Percentiles rank a stretch among this genome's conserved stretches.
These are phyloP conservation scores for Davidsoniella eucalypti DNA, from an alignment of 2,329 filamentous ascomycete genomes.

Conservation along the genomic window DNA sequence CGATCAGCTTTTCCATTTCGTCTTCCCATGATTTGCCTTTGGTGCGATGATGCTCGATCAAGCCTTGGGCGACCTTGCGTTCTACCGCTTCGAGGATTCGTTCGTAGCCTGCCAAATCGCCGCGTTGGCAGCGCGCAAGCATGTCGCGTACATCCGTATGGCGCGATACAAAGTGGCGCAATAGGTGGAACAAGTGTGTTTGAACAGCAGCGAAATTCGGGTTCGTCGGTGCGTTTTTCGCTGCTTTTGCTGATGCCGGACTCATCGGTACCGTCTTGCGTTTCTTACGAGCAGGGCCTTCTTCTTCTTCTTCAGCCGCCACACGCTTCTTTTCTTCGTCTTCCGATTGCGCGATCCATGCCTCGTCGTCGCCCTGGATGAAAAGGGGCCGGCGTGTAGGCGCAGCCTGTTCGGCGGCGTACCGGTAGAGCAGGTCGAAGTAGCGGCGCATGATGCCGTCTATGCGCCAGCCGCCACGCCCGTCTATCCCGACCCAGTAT, in stretches of 20 bases:
- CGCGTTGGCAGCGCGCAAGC: slow-evolving; percentile 51
- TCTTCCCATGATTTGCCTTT: slow-evolving; percentile 32
- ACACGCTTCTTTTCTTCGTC: slow-evolving; percentile 19
- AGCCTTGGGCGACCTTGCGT: slow-evolving; percentile 50
- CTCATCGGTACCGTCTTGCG: slow-evolving; percentile 20
- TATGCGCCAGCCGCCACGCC: slow-evolving; percentile 70
- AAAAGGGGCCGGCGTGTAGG: slow-evolving; percentile 59
- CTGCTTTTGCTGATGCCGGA: slow-evolving; percentile 13
- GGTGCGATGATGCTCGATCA: slow-evolving; percentile 48
- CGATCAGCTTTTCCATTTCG: slow-evolving; percentile 17
- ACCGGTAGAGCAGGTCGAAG: slow-evolving; percentile 71
- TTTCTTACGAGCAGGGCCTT: slow-evolving; percentile 34
- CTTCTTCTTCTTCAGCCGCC: slow-evolving; percentile 16
- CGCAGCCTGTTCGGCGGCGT: slow-evolving; percentile 50
- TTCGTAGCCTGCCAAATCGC: slow-evolving; percentile 64
- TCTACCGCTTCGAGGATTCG: slow-evolving; percentile 62
- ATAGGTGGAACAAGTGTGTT: slow-evolving; percentile 80
- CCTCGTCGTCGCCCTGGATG: slow-evolving; percentile 39
- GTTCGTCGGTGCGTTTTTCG: slow-evolving; percentile 14
- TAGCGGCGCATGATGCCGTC: slow-evolving; percentile 81
- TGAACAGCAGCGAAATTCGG: slow-evolving; percentile 66
- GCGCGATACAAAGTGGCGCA: slow-evolving; percentile 62
- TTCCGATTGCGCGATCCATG: slow-evolving; percentile 23
- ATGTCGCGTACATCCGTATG: slow-evolving; percentile 76
- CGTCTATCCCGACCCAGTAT: slow-evolving; percentile 71